phyloP scores from a whole-genome alignment of 2,329 filamentous ascomycete genomes.

The Orbilia ellipsospora region DNA sequence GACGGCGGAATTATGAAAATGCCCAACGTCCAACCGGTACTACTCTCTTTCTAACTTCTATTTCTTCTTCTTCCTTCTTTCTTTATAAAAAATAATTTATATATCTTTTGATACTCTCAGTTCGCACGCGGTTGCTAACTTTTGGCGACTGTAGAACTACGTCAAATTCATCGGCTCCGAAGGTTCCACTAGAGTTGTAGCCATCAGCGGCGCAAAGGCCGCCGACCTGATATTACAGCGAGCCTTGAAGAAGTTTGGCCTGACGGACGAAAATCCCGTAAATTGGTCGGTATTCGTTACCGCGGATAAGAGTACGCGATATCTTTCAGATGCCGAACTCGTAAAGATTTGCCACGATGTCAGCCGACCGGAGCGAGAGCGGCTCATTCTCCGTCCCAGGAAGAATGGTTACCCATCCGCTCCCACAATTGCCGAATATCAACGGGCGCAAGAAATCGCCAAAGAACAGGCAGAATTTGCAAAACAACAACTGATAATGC shows the following conservation, averaged over 20 bases:
- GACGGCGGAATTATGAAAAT: conserved; percentile 59
- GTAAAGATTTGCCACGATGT: conserved; percentile 91
- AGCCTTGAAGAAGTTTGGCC: conserved; percentile 85
- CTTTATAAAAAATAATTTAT: conserved; percentile 1
- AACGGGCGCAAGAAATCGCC: conserved; percentile 87
- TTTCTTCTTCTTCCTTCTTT: conserved; percentile 30
- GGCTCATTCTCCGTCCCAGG: conserved; percentile 78
- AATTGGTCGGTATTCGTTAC: conserved; percentile 98
- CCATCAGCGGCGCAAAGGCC: conserved; percentile 89
- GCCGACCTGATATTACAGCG: conserved; percentile 92
- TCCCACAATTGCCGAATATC: conserved; percentile 85
- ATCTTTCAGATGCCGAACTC: conserved; percentile 76
- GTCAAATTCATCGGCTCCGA: conserved; percentile 68
- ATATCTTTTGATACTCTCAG: conserved; percentile 4
- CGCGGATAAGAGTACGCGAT: conserved; percentile 71
- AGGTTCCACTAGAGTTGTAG: conserved; percentile 91
- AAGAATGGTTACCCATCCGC: conserved; percentile 80
- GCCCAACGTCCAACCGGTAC: conserved; percentile 58
- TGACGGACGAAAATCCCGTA: conserved; percentile 89
- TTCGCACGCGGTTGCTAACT: conserved; percentile 48
- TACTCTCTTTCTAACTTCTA: conserved; percentile 36
- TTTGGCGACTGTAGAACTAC: conserved; percentile 57
- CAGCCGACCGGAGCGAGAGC: conserved; percentile 84
- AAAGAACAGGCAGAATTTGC: conserved; percentile 78
- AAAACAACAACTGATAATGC: conserved; percentile 45